Conservation (phyloP, 2,329 filamentous ascomycete genomes). For the Achaetomium macrosporum region DNA sequence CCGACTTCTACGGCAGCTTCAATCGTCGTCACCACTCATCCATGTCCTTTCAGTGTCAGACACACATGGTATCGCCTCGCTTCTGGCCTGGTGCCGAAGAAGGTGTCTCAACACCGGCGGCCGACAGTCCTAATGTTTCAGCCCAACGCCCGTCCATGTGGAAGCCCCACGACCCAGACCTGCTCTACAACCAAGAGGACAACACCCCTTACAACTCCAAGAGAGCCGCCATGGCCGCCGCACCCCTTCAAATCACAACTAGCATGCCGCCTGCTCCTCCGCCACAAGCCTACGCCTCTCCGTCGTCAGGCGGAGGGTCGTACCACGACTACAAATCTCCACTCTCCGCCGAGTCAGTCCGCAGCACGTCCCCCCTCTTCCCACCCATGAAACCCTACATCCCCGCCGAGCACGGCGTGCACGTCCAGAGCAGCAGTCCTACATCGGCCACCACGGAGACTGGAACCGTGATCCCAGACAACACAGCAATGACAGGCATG, state of each 20-base stretch:
- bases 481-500: slow-evolving; percentile 2
- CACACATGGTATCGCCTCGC: slow-evolving; percentile 36
- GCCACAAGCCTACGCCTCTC: slow-evolving; percentile 22
- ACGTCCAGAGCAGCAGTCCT: slow-evolving; percentile 12
- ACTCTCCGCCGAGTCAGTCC: slow-evolving; percentile 26
- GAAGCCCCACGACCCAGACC: slow-evolving; percentile 17
- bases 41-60: slow-evolving; percentile 48
- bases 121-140: slow-evolving; percentile 18
- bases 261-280: slow-evolving; percentile 20
- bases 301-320: slow-evolving; percentile 21
- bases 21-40: slow-evolving; percentile 37
- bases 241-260: slow-evolving; percentile 24
- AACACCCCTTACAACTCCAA: slow-evolving; percentile 5
- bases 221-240: slow-evolving; percentile 12
- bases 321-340: slow-evolving; percentile 27
- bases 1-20: slow-evolving; percentile 24
- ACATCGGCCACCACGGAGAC: not conserved
- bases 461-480: not conserved
- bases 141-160: slow-evolving; percentile 17
- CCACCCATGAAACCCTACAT: slow-evolving; percentile 25
- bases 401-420: slow-evolving; percentile 28
- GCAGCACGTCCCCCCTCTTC: slow-evolving; percentile 34
- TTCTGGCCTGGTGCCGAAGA: slow-evolving; percentile 31
- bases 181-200: slow-evolving; percentile 7
- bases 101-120: slow-evolving; percentile 10